phyloP scores from a whole-genome alignment of 116 monocot species.

The Trichopus zeylanicus region DNA sequence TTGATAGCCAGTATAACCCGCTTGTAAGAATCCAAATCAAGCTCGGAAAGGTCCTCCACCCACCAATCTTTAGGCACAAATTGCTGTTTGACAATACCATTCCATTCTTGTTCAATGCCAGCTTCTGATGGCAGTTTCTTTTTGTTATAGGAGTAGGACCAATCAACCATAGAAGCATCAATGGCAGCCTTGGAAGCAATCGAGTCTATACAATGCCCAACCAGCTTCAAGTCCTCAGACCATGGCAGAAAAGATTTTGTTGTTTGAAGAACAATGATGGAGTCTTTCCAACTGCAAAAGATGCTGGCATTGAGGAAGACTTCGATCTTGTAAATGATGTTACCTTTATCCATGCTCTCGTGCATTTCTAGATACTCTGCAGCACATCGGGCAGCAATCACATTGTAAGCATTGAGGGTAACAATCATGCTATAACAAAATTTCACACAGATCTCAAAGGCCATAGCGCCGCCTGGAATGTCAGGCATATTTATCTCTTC shows the following conservation, averaged over 20 bases:
- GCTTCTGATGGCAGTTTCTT: constrained; percentile 42
- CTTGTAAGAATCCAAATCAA: constrained; percentile 54
- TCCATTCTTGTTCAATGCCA: constrained; percentile 37
- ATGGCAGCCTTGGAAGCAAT: constrained; percentile 49
- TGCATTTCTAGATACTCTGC: constrained; percentile 63
- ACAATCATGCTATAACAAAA: constrained; percentile 74
- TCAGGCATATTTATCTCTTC: constrained; percentile 43
- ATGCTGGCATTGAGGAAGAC: constrained; percentile 56
- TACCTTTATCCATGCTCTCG: constrained; percentile 53
- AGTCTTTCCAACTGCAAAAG: constrained; percentile 68
- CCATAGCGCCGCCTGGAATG: constrained; percentile 55
- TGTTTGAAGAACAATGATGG: constrained; percentile 52
- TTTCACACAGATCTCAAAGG: constrained; percentile 70
- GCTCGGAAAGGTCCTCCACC: constrained; percentile 70
- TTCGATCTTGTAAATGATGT: constrained; percentile 65
- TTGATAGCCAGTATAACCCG: constrained; percentile 38
- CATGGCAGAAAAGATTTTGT: constrained; percentile 43
- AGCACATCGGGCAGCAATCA: constrained; percentile 46
- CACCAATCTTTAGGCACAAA: constrained; percentile 70
- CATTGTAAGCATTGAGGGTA: constrained; percentile 66
- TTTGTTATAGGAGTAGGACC: constrained; percentile 68
- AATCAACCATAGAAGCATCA: constrained; percentile 46
- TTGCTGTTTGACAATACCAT: constrained; percentile 34
- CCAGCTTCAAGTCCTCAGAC: constrained; percentile 50
- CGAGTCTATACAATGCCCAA: constrained; percentile 42